Evolutionary conservation across 1,284 basidiomycete species (phyloP).

Genomic region (Sanghuangporus sanghuang): DNA sequence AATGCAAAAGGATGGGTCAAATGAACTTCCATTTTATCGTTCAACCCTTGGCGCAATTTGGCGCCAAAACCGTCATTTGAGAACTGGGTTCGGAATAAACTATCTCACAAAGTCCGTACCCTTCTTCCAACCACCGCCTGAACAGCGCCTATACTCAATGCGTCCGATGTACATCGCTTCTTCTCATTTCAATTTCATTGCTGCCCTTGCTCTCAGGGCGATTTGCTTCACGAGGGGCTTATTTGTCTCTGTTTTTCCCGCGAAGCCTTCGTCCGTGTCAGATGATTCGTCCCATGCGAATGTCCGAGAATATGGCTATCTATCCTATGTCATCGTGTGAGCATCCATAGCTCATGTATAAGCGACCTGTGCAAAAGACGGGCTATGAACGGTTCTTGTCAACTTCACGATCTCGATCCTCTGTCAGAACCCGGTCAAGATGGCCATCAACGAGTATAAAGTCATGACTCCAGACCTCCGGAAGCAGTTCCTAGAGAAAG

Average conservation of each 20-base stretch:
- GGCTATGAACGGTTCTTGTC: not conserved
- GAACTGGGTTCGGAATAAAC: too few relatives aligned
- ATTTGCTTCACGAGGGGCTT: not conserved
- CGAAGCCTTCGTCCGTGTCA: not conserved
- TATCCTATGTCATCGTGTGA: not conserved
- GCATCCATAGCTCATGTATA: not conserved
- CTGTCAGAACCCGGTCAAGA: not conserved
- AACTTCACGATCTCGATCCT: not conserved
- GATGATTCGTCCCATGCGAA: not conserved
- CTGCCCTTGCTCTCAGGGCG: not conserved
- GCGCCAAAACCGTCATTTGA: too few relatives aligned
- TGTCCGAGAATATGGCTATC: not conserved
- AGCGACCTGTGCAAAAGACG: not conserved
- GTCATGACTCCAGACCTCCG: conserved; percentile 28
- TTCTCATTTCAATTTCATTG: too few relatives aligned
- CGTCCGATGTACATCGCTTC: too few relatives aligned
- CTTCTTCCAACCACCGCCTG: too few relatives aligned
- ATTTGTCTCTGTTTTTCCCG: not conserved
- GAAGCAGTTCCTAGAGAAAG: conserved; percentile 32
- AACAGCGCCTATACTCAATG: too few relatives aligned
- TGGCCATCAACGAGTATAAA: conserved; percentile 24
- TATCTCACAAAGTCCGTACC: too few relatives aligned
- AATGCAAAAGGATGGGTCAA: too few relatives aligned
- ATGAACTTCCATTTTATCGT: too few relatives aligned
- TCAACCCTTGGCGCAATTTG: too few relatives aligned